Evolutionary conservation across 305 asterid genomes (phyloP).

Genomic region (Fraxinus floribunda): DNA sequence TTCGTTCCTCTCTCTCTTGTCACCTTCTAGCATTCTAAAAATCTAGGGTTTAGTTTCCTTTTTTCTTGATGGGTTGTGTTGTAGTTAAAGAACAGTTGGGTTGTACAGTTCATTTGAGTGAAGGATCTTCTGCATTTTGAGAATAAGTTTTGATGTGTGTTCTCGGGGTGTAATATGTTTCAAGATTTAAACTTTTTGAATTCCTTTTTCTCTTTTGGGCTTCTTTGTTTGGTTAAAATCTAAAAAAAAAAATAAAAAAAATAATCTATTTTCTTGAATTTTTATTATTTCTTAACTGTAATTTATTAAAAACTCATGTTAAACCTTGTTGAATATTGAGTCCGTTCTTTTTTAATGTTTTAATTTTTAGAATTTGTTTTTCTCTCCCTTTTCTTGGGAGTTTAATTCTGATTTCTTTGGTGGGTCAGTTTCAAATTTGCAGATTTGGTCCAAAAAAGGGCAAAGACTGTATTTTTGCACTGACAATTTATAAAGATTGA

Average conservation of each 20-base stretch:
- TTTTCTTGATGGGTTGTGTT: background rate
- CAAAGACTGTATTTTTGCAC: background rate
- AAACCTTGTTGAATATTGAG: background rate
- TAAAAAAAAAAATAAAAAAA: background rate
- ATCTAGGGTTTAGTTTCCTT: conserved; percentile 26
- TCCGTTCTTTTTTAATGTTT: background rate
- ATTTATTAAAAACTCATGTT: conserved; percentile 10
- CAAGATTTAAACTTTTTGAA: background rate
- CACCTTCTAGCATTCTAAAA: conserved; percentile 5
- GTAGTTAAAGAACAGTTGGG: background rate
- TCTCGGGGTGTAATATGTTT: background rate
- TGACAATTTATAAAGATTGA: background rate
- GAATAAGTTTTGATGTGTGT: background rate
- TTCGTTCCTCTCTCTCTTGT: background rate
- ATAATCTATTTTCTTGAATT: background rate
- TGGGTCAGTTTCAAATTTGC: conserved; percentile 2
- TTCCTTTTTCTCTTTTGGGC: background rate
- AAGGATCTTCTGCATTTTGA: conserved; percentile 18
- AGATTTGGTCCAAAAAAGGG: background rate
- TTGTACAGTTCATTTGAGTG: background rate
- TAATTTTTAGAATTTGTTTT: background rate
- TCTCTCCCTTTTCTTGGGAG: background rate
- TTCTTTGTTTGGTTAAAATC: background rate
- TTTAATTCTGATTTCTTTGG: background rate
- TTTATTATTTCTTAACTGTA: background rate